A percentile compares a stretch with the other conserved stretches of the same genome.
phyloP scores from a whole-genome alignment of 495 filamentous ascomycete genomes.

The Penicillium paradoxum region DNA sequence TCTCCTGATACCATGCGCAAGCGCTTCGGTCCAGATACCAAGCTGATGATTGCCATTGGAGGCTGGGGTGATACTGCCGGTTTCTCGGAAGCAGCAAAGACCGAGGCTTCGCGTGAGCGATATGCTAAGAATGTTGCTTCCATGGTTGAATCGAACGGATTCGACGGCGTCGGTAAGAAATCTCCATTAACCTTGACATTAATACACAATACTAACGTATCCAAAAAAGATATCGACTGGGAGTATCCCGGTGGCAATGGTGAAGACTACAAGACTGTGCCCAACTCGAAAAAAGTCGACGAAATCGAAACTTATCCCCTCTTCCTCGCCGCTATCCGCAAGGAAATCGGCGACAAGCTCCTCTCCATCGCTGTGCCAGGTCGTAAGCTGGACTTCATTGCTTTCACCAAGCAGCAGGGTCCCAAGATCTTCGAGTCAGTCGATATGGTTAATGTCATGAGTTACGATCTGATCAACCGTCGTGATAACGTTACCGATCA shows the following conservation, averaged over 20 bases:
- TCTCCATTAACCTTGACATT: not conserved
- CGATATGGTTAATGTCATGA: slow-evolving; percentile 77
- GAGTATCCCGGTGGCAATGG: slow-evolving; percentile 79
- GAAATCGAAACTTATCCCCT: slow-evolving; percentile 62
- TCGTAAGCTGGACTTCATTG: slow-evolving; percentile 64
- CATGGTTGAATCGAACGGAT: slow-evolving; percentile 57
- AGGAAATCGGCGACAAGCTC: slow-evolving; percentile 56
- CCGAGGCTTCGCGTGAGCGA: slow-evolving; percentile 43
- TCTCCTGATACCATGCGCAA: slow-evolving; percentile 51
- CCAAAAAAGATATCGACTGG: slow-evolving; percentile 69
- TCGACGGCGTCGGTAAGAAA: slow-evolving; percentile 51
- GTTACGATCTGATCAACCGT: slow-evolving; percentile 75
- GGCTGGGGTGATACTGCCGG: slow-evolving; percentile 68
- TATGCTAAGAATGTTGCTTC: slow-evolving; percentile 62
- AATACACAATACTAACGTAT: not conserved
- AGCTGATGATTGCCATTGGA: slow-evolving; percentile 66
- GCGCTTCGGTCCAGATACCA: slow-evolving; percentile 54
- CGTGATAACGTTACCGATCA: slow-evolving; percentile 64
- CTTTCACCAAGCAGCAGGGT: slow-evolving; percentile 59
- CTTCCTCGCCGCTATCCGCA: slow-evolving; percentile 56
- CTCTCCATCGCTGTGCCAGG: slow-evolving; percentile 71
- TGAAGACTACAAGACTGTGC: slow-evolving; percentile 63
- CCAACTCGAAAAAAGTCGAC: slow-evolving; percentile 56
- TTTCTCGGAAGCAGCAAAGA: slow-evolving; percentile 55
- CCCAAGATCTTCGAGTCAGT: slow-evolving; percentile 59